phyloP scores from a whole-genome alignment of 495 filamentous ascomycete species.

The Margaritispora aquatica region DNA sequence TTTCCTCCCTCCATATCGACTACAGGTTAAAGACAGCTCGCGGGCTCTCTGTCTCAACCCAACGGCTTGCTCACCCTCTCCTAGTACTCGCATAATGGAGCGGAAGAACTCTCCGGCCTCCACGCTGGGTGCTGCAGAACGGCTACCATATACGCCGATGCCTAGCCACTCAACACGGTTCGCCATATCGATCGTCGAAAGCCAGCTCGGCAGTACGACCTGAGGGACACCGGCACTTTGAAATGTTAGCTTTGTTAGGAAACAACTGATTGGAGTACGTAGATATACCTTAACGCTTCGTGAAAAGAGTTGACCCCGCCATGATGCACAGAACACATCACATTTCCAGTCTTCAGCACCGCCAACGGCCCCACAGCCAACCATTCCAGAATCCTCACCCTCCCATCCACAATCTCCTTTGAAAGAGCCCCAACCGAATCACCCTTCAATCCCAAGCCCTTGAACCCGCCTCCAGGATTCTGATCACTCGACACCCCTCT shows the following conservation, averaged over 20 bases:
- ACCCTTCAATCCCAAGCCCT: background rate
- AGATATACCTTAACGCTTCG: slow-evolving; percentile 43
- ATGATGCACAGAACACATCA: slow-evolving; percentile 45
- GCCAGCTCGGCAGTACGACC: slow-evolving; percentile 43
- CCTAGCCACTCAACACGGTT: slow-evolving; percentile 41
- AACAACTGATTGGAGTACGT: too few relatives aligned
- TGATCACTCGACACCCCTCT: slow-evolving; percentile 5
- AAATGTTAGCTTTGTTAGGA: background rate
- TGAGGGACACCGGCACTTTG: slow-evolving; percentile 42
- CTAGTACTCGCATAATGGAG: slow-evolving; percentile 18
- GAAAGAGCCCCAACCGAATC: background rate
- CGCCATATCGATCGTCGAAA: slow-evolving; percentile 44
- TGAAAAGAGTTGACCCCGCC: slow-evolving; percentile 48
- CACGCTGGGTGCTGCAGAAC: slow-evolving; percentile 24
- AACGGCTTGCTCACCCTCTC: background rate
- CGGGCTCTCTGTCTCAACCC: slow-evolving; percentile 10
- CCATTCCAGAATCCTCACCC: slow-evolving; percentile 37
- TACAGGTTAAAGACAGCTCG: background rate
- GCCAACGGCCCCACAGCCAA: slow-evolving; percentile 40
- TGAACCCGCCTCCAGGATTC: slow-evolving; percentile 17
- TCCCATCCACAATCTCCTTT: slow-evolving; percentile 22
- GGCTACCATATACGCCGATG: slow-evolving; percentile 42
- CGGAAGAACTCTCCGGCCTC: slow-evolving; percentile 21
- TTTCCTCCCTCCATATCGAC: background rate
- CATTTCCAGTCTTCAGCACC: slow-evolving; percentile 37